Evolutionary conservation across 2,329 filamentous ascomycete genomes (phyloP).

Genomic region (Cordyceps javanica): DNA sequence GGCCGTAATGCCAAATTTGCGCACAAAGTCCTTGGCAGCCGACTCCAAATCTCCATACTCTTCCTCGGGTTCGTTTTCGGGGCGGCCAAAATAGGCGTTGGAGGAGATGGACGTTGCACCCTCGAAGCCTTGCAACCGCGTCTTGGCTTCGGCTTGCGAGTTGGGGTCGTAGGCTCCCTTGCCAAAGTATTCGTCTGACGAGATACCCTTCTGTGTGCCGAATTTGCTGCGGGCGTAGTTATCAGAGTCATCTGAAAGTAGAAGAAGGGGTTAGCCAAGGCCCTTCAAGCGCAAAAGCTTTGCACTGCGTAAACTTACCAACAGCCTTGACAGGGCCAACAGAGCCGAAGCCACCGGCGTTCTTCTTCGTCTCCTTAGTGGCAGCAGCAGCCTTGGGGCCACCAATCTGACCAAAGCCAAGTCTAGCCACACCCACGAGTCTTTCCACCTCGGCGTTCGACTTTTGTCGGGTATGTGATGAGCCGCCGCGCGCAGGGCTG

Average conservation of each 20-base stretch:
- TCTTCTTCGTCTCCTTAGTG: conserved; percentile 56
- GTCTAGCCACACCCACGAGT: conserved; percentile 75
- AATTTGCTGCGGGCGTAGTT: conserved; percentile 84
- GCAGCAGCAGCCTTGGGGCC: conserved; percentile 51
- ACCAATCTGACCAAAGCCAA: conserved; percentile 84
- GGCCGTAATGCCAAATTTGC: conserved; percentile 91
- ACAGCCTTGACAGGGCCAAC: conserved; percentile 68
- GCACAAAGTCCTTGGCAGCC: conserved; percentile 93
- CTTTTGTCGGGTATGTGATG: conserved; percentile 50
- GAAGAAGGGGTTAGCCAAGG: neutral
- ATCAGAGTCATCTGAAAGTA: conserved; percentile 60
- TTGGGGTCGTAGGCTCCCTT: conserved; percentile 78
- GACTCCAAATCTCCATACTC: conserved; percentile 87
- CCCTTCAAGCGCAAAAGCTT: neutral
- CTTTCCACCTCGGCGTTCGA: conserved; percentile 77
- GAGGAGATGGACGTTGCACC: conserved; percentile 88
- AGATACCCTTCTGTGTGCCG: conserved; percentile 88
- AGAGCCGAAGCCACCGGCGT: conserved; percentile 80
- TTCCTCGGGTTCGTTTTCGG: conserved; percentile 72
- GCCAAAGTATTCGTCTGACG: conserved; percentile 96
- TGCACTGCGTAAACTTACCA: conserved; percentile 43
- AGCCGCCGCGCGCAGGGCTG: conserved; percentile 55
- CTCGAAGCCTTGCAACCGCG: conserved; percentile 84
- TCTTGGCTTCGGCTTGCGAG: conserved; percentile 79
- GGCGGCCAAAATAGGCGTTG: conserved; percentile 94